Base-by-base conservation (phyloP, 768 basidiomycete genomes). In the Macrolepiota dolichaula region DNA sequence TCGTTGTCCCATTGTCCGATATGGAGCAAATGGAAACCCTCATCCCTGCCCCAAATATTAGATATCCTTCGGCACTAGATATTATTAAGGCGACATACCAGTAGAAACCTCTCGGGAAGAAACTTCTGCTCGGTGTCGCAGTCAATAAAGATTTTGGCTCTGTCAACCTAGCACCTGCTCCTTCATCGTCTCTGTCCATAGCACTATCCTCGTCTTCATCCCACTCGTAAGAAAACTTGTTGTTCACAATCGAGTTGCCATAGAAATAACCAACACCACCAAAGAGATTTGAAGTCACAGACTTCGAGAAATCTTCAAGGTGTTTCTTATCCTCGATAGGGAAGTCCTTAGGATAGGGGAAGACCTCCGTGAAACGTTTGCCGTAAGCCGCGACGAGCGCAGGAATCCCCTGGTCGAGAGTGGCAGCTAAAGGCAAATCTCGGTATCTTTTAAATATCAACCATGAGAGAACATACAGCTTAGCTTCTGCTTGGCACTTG, bases 91-190 rank as follows among this genome's bases (percentile, higher is more conserved):
- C 9, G 11, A 51, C 71, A 55, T 72, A 91, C 92, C 96, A 98
- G 73, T 98, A 98, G 74, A 98, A 98, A 17, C 96, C 96, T 71
- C 96, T 81, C 0, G 96, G 96, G 79, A 98, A 98, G 79, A 98
- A 98, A 66, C 94, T 94, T 37, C 96, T 82, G 69, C 94, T 96
- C 3, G 96, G 96, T 0, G 96, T 98, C 0, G 93, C 95, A 7
- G 96, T 96, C 64, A 97, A 74, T 19, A 98, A 74, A 19, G 85
- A 84, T 61, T 79, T 86, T 6, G 92, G 88, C 36, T 90, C 88
- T 4, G 89, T 92, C 62, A 94, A 67, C 57, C 74, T 81, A 15
- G 90, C 81, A n/a, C 86, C 89, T 42, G 73, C 76, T 57, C 75
- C 70, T 13, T 55, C 63, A n/a, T 74, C 73, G 17, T 75, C 76